Base-by-base conservation (phyloP, 108 stramenopile genomes). In the Cyclotella distinguenda region DNA sequence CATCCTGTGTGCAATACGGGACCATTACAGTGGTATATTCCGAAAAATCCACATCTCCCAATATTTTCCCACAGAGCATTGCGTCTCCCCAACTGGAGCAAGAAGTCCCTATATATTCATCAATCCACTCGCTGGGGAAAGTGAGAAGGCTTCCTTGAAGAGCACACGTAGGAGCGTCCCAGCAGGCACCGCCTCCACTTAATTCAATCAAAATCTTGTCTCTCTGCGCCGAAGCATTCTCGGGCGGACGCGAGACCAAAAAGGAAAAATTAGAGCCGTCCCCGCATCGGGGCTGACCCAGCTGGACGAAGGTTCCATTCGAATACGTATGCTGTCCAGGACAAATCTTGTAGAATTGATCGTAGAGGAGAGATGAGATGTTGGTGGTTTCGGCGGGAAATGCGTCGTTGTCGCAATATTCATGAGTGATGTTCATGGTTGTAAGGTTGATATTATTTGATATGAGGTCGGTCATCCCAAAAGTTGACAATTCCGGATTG, bases 1-100 rank as follows among this genome's bases (percentile, higher is more conserved):
- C 64, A 50, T 84, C 83, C 51, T 84, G 83, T 12, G 80, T 79
- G 38, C 83, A 84, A 51, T 84, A 84, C 0, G 83, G 83, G 4
- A 84, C 40, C 6, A 79, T 48, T 0, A 81, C 42, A 15, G 72
- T 54, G 33, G 69, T 78, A 62, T 84, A 84, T 15, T 64, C 59
- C 15, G 68, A 54, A 48, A 84, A 81, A 52, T 84, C 78, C 22
- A 40, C 49, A 32, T 44, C 22, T 5, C 72, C 83, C 16, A 79
- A 28, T 0, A 32, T 57, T 39, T 46, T 36, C 4, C 60, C 52
- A 56, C 83, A 84, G 3, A 84, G 73, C 55, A 81, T 64, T 7
- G 36, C 19, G 21, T 15, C 22, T 18, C 36, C 55, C 38, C 21
- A 22, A 6, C 6, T 11, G 6, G 38, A 21, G 19, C 34, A 56